Base-by-base conservation (phyloP, 2,329 filamentous ascomycete genomes). In the Clonostachys sp. region DNA sequence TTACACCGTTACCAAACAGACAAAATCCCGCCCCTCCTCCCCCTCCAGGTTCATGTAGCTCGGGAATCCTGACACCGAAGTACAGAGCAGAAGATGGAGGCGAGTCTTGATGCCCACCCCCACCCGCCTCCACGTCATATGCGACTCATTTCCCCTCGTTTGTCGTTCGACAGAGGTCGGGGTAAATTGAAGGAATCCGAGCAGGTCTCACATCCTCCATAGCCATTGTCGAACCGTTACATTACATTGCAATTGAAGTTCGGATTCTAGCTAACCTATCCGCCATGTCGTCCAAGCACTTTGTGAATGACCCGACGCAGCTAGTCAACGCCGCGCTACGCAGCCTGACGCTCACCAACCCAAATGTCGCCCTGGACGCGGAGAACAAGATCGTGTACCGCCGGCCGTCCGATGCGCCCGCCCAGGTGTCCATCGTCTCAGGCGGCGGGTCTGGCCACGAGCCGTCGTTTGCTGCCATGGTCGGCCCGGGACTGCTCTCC, bases 371-470 rank as follows among this genome's bases (percentile, higher is more conserved):
- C 45, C 80, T 94, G 56, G 91, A 96, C 63, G 66, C 71, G 33
- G 73, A 82, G 45, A 87, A 95, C 72, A 96, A 96, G 66, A 86
- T 95, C 58, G 70, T 95, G 60, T 95, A 94, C 71, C 80, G 81
- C 48, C 80, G 87, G 16, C 85, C 82, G 18, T 63, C 61, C 44
- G 58, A 49, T 65, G 66, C 68, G 50, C 64, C 75, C 13, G 12
- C 33, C 14, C 81, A 89, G 60, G 90, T 96, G 41, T 89, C 89
- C 48, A 77, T 96, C 59, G 77, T 97, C 55, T 91, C 88, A 3
- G 92, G 92, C 53, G 92, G 92, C 54, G 92, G 92, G 47, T 88
- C 86, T 17, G 91, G 91, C 56, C 91, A 96, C 62, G 91, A 96
- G 63, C 91, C 91, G 20, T 88, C 86, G 50, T 96, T 96, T 63